phyloP scores from a whole-genome alignment of 768 basidiomycete species.

The Scleroderma bovista region DNA sequence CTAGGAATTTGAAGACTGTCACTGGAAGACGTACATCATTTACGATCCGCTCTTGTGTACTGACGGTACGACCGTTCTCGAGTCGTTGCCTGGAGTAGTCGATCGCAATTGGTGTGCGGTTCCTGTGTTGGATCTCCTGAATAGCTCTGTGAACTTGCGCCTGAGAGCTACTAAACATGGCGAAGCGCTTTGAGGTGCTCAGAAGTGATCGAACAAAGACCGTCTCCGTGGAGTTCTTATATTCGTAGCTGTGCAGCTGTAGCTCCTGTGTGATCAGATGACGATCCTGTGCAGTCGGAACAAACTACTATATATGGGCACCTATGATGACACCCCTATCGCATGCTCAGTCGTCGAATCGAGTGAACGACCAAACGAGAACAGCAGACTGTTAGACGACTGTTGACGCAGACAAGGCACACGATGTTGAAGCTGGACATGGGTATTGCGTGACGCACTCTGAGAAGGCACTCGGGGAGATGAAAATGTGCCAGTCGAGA shows the following conservation, averaged over 20 bases:
- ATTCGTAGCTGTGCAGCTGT: background rate
- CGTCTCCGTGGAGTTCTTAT: background rate
- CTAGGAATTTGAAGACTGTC: background rate
- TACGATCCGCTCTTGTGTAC: conserved; percentile 21
- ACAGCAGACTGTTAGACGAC: no score
- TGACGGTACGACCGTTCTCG: conserved; percentile 21
- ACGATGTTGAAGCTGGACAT: no score
- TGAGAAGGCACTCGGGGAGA: no score
- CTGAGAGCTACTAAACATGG: conserved; percentile 15
- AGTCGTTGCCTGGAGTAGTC: conserved; percentile 21
- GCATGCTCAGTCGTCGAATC: no score
- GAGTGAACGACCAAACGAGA: no score
- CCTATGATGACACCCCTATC: no score
- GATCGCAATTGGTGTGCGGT: conserved; percentile 8
- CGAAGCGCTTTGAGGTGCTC: background rate
- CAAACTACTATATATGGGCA: background rate
- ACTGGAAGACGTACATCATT: conserved; percentile 15
- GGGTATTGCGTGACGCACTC: no score
- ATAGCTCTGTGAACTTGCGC: conserved; percentile 24
- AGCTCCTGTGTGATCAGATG: background rate
- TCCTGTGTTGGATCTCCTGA: conserved; percentile 25
- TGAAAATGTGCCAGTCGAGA: no score
- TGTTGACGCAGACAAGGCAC: no score
- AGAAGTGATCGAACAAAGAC: background rate
- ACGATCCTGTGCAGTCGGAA: background rate